Evolutionary conservation across 345 rosid genomes (phyloP).

Genomic region (Salix purpurea): DNA sequence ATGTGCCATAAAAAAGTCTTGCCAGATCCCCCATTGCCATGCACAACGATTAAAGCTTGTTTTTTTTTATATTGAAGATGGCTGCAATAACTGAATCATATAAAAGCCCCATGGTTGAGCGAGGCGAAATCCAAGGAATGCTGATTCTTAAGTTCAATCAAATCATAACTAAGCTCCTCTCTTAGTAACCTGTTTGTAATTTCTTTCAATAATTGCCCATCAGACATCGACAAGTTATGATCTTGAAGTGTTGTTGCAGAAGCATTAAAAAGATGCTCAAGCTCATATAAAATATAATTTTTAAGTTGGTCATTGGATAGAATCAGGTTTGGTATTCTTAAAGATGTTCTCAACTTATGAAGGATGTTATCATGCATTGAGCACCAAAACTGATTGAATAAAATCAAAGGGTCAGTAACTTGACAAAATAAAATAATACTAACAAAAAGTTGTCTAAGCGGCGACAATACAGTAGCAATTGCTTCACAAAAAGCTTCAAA

Average conservation of each 20-base stretch:
- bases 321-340: neutral
- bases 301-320: neutral
- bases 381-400: neutral
- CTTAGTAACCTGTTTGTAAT: neutral
- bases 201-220: neutral
- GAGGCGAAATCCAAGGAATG: neutral
- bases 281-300: neutral
- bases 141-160: neutral
- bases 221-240: neutral
- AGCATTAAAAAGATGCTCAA: neutral
- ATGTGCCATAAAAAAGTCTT: slow-evolving; percentile 1
- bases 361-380: neutral
- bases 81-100: neutral
- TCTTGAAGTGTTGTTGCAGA: neutral
- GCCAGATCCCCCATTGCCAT: slow-evolving; percentile 6
- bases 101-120: neutral
- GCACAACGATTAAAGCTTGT: neutral
- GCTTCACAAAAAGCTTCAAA: neutral
- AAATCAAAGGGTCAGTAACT: neutral
- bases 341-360: neutral
- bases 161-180: neutral
- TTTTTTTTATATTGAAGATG: neutral
- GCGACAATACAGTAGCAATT: neutral
- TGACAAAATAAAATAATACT: neutral
- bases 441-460: neutral